Percentiles rank a stretch among this genome's conserved stretches.
These are phyloP conservation scores for Lentinus tigrinus DNA, from an alignment of 768 basidiomycete genomes.

Conservation along the genomic window DNA sequence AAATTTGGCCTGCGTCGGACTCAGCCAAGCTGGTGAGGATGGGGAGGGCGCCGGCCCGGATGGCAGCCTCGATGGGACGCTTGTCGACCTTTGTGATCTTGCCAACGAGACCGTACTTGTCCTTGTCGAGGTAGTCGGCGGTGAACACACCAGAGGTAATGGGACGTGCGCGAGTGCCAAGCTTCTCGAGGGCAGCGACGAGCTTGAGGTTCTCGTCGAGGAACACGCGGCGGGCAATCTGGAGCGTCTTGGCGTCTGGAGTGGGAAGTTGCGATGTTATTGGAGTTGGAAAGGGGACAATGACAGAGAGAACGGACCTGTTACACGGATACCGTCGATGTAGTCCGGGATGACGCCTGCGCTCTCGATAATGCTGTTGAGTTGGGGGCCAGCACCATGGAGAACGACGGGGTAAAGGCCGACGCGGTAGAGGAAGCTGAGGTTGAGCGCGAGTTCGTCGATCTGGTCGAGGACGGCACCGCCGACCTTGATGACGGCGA, in stretches of 20 bases:
- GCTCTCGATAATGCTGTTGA: conserved; percentile 89
- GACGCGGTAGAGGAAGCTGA: conserved; percentile 95
- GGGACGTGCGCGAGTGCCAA: conserved; percentile 95
- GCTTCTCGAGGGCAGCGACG: conserved; percentile 86
- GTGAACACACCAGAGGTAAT: conserved; percentile 98
- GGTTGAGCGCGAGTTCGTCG: conserved; percentile 89
- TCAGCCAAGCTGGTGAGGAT: conserved; percentile 95
- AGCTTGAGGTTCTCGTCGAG: conserved; percentile 96
- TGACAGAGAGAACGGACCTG: conserved; percentile 50
- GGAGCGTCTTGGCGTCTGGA: conserved; percentile 88
- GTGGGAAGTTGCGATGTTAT: neutral
- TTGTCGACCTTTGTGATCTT: conserved; percentile 95
- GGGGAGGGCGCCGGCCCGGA: conserved; percentile 92
- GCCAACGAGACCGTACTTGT: conserved; percentile 94
- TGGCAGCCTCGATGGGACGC: conserved; percentile 93
- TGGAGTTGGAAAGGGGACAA: neutral
- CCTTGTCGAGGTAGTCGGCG: conserved; percentile 92
- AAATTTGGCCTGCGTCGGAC: conserved; percentile 93
- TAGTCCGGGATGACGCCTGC: conserved; percentile 96
- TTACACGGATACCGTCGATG: conserved; percentile 96
- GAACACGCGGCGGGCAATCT: conserved; percentile 94
- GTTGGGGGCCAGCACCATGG: conserved; percentile 94
- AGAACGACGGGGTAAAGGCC: conserved; percentile 98
- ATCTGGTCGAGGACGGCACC: conserved; percentile 92
- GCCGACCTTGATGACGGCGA: conserved; percentile 97